Evolutionary conservation across 2,329 filamentous ascomycete species (phyloP).

Genomic region (Colletotrichum trifolii): DNA sequence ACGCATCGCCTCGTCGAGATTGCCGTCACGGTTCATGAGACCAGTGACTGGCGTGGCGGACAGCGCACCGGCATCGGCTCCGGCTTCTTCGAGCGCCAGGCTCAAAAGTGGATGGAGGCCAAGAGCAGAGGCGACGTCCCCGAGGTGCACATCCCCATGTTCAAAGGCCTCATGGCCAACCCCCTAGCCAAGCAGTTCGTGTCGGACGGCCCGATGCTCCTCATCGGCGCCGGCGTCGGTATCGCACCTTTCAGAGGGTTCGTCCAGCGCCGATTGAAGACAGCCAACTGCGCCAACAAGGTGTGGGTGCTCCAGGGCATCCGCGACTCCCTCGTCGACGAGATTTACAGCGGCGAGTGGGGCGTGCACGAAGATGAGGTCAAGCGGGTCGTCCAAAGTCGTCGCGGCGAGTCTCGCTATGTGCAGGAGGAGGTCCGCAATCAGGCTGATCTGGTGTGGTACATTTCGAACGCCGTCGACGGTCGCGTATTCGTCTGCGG

Average conservation of each 20-base stretch:
- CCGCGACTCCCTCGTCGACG: slow-evolving; percentile 92
- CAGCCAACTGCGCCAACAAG: slow-evolving; percentile 96
- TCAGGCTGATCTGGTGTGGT: slow-evolving; percentile 98
- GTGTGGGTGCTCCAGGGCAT: slow-evolving; percentile 97
- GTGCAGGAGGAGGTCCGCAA: slow-evolving; percentile 94
- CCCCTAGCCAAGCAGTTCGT: slow-evolving; percentile 92
- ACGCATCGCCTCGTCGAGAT: slow-evolving; percentile 89
- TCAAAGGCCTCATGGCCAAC: slow-evolving; percentile 98
- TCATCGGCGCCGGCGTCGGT: slow-evolving; percentile 95
- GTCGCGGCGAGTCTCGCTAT: slow-evolving; percentile 83
- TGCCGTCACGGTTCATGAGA: slow-evolving; percentile 95
- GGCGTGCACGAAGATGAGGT: slow-evolving; percentile 91
- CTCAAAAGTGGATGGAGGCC: slow-evolving; percentile 76
- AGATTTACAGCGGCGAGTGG: slow-evolving; percentile 97
- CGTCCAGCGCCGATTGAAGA: slow-evolving; percentile 92
- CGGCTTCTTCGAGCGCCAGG: slow-evolving; percentile 91
- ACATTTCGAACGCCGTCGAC: slow-evolving; percentile 95
- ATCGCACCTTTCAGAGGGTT: slow-evolving; percentile 98
- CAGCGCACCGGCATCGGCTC: slow-evolving; percentile 87
- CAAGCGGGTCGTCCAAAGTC: slow-evolving; percentile 83
- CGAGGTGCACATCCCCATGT: slow-evolving; percentile 90
- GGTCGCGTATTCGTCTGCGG: slow-evolving; percentile 97
- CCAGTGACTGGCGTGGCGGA: slow-evolving; percentile 79
- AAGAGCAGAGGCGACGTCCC: slow-evolving; percentile 69
- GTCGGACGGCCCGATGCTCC: slow-evolving; percentile 94